Evolutionary conservation across 441 rosid species (phyloP).

Genomic region (Metrosideros polymorpha): DNA sequence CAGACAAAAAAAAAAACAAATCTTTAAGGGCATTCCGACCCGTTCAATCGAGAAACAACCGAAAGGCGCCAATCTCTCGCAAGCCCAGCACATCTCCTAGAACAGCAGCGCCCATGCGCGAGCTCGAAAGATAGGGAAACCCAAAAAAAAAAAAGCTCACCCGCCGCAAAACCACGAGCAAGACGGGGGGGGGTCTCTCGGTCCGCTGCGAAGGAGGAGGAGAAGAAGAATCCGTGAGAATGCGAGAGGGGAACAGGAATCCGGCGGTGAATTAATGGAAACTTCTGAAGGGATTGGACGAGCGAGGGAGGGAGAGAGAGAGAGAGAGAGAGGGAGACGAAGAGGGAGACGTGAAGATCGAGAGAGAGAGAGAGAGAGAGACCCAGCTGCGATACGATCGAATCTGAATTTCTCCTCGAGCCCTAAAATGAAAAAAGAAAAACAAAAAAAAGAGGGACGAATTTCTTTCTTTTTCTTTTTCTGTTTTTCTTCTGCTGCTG

Average conservation of each 20-base stretch:
- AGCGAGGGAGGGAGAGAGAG: not conserved
- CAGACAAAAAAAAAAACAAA: not conserved
- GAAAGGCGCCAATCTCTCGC: not conserved
- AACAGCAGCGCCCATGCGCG: not conserved
- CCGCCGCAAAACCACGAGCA: not conserved
- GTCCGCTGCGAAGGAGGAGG: not conserved
- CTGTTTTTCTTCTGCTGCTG: too few species aligned
- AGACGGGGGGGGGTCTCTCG: not conserved
- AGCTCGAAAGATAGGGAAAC: not conserved
- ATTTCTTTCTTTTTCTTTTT: not conserved
- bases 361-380: not conserved
- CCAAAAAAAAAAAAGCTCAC: not conserved
- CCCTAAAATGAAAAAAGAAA: not conserved
- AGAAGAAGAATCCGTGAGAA: not conserved
- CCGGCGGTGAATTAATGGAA: not conserved
- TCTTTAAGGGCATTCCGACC: not conserved
- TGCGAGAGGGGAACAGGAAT: not conserved
- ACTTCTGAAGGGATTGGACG: not conserved
- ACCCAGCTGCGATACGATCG: not conserved
- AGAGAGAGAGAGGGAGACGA: not conserved
- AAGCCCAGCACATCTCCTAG: not conserved
- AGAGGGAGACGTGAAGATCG: not conserved
- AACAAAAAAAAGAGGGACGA: not conserved
- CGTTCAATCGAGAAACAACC: not conserved
- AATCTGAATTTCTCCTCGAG: conserved; percentile 5